Percentiles rank a stretch among this genome's conserved stretches.
These are phyloP conservation scores for Ajuga chamaepitys DNA, from an alignment of 257 asterid species.

Conservation along the genomic window DNA sequence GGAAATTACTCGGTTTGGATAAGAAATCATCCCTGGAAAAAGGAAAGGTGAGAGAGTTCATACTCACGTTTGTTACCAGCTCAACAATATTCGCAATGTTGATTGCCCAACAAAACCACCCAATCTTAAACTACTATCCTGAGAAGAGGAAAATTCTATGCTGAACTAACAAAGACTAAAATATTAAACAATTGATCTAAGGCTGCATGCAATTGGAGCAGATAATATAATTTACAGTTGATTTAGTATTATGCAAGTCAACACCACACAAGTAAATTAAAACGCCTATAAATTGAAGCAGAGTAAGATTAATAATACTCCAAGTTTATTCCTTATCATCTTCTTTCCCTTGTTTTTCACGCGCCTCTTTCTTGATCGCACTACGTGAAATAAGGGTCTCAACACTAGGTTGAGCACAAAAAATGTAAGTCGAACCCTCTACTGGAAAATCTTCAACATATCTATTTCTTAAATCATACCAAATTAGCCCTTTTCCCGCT, in stretches of 20 bases:
- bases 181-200: not conserved
- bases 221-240: conserved; percentile 10
- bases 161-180: not conserved
- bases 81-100: not conserved
- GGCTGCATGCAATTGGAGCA: conserved; percentile 2
- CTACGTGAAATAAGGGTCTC: conserved; percentile 35
- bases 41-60: not conserved
- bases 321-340: conserved; percentile 26
- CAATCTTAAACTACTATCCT: not conserved
- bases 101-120: not conserved
- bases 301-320: not conserved
- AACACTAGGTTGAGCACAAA: conserved; percentile 39
- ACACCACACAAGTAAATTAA: not conserved
- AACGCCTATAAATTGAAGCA: not conserved
- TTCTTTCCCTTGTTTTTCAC: conserved; percentile 10
- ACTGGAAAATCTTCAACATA: conserved; percentile 24
- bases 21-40: conserved; percentile 49
- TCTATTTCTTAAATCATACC: conserved; percentile 31
- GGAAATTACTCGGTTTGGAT: no score
- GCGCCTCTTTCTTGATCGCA: conserved; percentile 19
- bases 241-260: conserved; percentile 16
- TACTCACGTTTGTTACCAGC: not conserved
- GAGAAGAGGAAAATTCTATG: not conserved
- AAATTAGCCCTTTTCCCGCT: conserved; percentile 36
- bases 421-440: conserved; percentile 34